A percentile compares a stretch with the other conserved stretches of the same genome.
These are phyloP conservation scores for Coemansia sp. DNA, from an alignment of 192 early-diverging fungal genomes.

Conservation along the genomic window DNA sequence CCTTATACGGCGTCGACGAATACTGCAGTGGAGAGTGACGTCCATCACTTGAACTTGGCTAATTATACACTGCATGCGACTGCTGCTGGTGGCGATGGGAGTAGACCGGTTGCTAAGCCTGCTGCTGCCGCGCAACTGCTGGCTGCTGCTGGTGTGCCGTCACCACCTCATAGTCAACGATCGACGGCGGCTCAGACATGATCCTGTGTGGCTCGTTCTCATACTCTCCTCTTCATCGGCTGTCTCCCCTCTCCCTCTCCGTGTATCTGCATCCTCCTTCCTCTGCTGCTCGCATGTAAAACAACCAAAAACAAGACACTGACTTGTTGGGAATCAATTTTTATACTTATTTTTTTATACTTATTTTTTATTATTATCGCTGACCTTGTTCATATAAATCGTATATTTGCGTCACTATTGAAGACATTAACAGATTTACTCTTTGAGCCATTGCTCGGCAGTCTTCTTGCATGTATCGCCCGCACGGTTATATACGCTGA, in stretches of 20 bases:
- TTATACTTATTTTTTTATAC: constrained; percentile 9
- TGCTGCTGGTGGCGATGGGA: neutral
- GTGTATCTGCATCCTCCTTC: neutral
- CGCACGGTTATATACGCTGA: constrained; percentile 26
- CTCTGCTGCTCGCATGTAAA: neutral
- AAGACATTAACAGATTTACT: neutral
- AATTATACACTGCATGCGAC: constrained; percentile 49
- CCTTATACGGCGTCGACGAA: constrained; percentile 17
- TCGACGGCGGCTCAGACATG: constrained; percentile 20
- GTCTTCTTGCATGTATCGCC: constrained; percentile 25
- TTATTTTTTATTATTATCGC: constrained; percentile 9
- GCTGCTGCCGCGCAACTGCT: constrained; percentile 22
- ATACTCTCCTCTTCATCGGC: neutral
- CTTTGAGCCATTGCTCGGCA: constrained; percentile 40
- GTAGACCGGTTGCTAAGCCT: neutral
- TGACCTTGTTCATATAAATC: neutral
- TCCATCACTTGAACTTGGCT: constrained; percentile 18
- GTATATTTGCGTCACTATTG: neutral
- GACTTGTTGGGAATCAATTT: neutral
- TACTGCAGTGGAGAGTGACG: constrained; percentile 15
- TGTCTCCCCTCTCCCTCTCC: neutral
- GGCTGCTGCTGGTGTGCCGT: constrained; percentile 28
- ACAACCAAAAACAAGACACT: neutral
- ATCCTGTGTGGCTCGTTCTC: neutral
- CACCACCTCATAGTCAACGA: constrained; percentile 35